Evolutionary conservation across 208 protist species (phyloP).

Genomic region (Polymyxa betae): DNA sequence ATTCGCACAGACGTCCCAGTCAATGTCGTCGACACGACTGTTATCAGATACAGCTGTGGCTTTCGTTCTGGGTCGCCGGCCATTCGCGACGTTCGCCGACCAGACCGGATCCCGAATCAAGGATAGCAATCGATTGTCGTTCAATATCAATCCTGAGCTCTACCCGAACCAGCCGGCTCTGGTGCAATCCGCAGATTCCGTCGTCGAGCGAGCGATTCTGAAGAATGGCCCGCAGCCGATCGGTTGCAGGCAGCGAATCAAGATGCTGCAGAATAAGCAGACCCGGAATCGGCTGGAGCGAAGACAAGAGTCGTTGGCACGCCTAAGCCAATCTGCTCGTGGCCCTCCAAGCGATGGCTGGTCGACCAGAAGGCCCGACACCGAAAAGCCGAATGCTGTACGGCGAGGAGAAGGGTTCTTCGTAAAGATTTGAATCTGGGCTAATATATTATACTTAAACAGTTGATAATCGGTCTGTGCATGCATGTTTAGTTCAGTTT

Average conservation of each 20-base stretch:
- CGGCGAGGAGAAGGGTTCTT: no score
- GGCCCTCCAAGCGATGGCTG: no score
- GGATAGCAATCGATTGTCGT: background rate
- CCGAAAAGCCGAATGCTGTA: no score
- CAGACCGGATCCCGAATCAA: background rate
- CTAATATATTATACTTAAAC: no score
- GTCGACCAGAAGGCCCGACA: no score
- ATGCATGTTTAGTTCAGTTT: no score
- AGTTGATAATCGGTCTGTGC: no score
- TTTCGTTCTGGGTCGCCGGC: background rate
- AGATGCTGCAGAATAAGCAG: background rate
- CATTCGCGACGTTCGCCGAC: slow-evolving; percentile 4
- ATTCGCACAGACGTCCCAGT: background rate
- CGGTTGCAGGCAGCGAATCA: background rate
- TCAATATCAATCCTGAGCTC: background rate
- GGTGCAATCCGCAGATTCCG: background rate
- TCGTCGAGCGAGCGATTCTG: background rate
- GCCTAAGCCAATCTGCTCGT: background rate
- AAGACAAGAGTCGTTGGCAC: background rate
- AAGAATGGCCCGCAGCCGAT: background rate
- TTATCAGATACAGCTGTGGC: slow-evolving; percentile 10
- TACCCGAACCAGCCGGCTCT: background rate
- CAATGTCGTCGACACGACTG: background rate
- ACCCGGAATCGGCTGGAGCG: background rate
- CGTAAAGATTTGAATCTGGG: no score